Base-by-base conservation (phyloP, 2,329 filamentous ascomycete species). In the Cladophialophora bantiana region DNA sequence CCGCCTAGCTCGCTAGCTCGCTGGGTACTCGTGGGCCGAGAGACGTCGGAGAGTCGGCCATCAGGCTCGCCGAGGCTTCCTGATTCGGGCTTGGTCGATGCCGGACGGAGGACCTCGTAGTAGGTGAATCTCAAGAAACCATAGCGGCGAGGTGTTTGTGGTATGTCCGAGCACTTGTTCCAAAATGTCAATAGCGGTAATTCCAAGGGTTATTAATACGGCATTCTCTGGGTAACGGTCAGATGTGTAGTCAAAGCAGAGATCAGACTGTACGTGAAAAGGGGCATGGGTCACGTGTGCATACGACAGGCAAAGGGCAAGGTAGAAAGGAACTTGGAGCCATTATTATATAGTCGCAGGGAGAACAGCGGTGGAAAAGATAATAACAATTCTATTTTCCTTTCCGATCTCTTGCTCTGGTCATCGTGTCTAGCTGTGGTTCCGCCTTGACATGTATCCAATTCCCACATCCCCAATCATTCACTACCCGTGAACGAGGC, bases 401-500 rank as follows among this genome's bases (percentile, higher is more conserved):
- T 50, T 50, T 50, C 59, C 57, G 53, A 61, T 45, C 12, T 50
- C 7, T 18, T 38, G 55, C 13, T 42, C 18, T 53, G 35, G 45
- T 54, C 59, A 50, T 61, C 32, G 59, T 40, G 13, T 60, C 50
- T 61, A 65, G 57, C 63, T 38, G 52, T 52, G 20, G 42, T 34
- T 18, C 57, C 18, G 53, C 42, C 32, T 45, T 20, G 58, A 52
- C 48, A 42, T 40, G 34, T 52, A 36, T 35, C 31, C 53, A 34
- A 61, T 32, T 52, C 26, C 53, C 26, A 45, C 53, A 52, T 40
- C 31, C 59, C 59, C n/a, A 35, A 54, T 65, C 64, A 57, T 36
- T 20, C 34, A 26, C 26, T 45, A 31, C 31, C 42, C 40, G 26
- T 26, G 50, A 57, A 48, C 26, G 50, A 54, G 59, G 52, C 34